Evolutionary conservation across 2,329 filamentous ascomycete species (phyloP), one percentile per base, ranked within the genome.

Genomic region (Aspergillus piperis): DNA sequence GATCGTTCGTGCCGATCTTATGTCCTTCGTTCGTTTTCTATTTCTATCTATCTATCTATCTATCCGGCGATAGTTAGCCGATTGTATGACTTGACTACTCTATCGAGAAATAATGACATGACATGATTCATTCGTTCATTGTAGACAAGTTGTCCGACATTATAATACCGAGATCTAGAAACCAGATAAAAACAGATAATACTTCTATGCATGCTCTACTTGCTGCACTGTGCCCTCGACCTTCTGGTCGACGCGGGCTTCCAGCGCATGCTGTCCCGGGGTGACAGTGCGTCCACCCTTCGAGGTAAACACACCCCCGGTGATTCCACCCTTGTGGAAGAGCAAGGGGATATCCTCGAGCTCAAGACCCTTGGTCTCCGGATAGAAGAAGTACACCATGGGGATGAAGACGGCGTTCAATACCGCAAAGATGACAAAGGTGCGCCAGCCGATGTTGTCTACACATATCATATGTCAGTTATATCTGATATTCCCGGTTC

Each of bases 331-430:
- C 54, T 66, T 63, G 17, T 39, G 48, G 15, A 67, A 68, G 0
- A 68, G 58, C 17, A 68, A 54, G 8, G 65, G 63, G 3, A 90
- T 86, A 68, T 89, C 87, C 66, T 90, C 87, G 0, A 90, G 78
- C 0, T 84, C 85, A 2, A 88, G 72, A 0, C 85, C 80, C 70
- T 88, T 88, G 0, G 87, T 89, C 72, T 89, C 86, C 0, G 86
- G 86, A 3, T 88, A 87, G 66, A 86, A 82, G 69, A 86, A 86
- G 77, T 83, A 89, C 47, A 88, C 83, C 49, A 87, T 86, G 0
- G 79, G 79, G 15, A 82, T 73, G 60, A 70, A 68, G 8, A 59
- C 49, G 17, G 56, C 53, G 60, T 62, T 70, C 8, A 71, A 63
- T 19, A 63, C 53, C 0, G 70, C 68, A 38, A 71, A 72, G 39